These are phyloP conservation scores for Diversispora eburnea DNA, from an alignment of 192 early-diverging fungal species.

Conservation along the genomic window DNA sequence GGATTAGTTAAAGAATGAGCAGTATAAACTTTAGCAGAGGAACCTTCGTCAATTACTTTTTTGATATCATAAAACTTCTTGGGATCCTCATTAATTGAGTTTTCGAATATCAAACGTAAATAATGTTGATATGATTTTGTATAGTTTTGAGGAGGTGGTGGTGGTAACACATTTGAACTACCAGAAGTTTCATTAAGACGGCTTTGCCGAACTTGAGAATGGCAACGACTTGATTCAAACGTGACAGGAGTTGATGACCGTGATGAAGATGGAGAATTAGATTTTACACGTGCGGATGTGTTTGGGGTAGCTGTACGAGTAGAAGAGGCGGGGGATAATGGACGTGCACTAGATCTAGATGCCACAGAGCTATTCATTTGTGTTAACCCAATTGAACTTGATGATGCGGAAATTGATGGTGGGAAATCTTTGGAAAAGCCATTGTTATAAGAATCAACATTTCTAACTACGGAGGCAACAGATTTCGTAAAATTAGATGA, in stretches of 20 bases:
- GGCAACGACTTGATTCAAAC: slow-evolving; percentile 10
- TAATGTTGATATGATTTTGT: slow-evolving; percentile 10
- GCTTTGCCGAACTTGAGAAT: not conserved
- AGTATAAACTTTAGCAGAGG: slow-evolving; percentile 26
- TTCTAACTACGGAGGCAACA: not conserved
- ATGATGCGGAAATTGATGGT: too few relatives aligned
- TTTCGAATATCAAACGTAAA: slow-evolving; percentile 21
- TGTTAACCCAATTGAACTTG: too few relatives aligned
- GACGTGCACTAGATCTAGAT: too few relatives aligned
- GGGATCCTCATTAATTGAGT: not conserved
- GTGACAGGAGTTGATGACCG: slow-evolving; percentile 12
- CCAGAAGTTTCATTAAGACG: not conserved
- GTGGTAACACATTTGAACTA: slow-evolving; percentile 4
- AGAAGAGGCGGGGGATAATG: not conserved
- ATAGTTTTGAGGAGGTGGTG: not conserved
- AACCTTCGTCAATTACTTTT: slow-evolving; percentile 28
- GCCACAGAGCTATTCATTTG: too few relatives aligned
- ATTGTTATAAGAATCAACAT: not conserved
- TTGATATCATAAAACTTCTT: slow-evolving; percentile 16
- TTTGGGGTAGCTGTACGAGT: not conserved
- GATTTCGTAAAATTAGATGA: not conserved
- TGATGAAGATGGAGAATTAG: slow-evolving; percentile 1
- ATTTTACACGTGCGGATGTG: not conserved
- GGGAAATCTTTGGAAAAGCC: too few relatives aligned
- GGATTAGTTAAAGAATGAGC: not conserved